Base-by-base conservation (phyloP, 1,139 yeast genomes). In the Pneumocystis canis region DNA sequence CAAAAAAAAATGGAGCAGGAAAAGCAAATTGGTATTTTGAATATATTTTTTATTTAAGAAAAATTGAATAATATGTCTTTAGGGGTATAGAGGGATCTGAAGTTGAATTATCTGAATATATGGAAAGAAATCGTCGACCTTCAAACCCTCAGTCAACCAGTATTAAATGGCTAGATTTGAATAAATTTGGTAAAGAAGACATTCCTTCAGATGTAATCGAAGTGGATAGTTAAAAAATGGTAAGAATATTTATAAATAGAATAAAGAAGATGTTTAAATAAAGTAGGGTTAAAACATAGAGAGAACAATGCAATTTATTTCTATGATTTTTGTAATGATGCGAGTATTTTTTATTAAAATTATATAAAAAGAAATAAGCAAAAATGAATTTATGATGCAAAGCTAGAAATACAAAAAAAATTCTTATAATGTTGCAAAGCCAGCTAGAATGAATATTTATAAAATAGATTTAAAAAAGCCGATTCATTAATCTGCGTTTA, bases 1-100 rank as follows among this genome's bases (percentile, higher is more conserved):
- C 54, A 4, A 57, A 57, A 14, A 57, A 57, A n/a, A 57, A 57
- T 25, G 59, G 59, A 11, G 59, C 59, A 7, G 59, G 59, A 3
- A 57, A 57, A n/a, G 59, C 59, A 25, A 57, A 57, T 25, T 57
- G 59, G 59, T 57, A 9, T 25, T 53, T 35, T 9, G 39, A 35
- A 5, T 4, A n/a, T 35, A 16, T 7, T 20, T 25, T 2, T 7
- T 11, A 7, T 11, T 11, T 25, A 7, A 25, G 5, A 14, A 3
- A 20, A 6, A 5, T 2, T 11, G 30, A 3, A 5, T 47, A 25
- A 11, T 47, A 25, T 39, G 6, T 39, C 25, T 47, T 47, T 47
- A 47, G 54, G 54, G 54, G 54, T 11, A 47, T n/a, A 47, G 54
- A 47, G 16, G 54, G 54, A 3, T 47, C 54, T 11, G 54, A 47